These are phyloP conservation scores for Emericellopsis atlantica DNA, from an alignment of 2,329 filamentous ascomycete genomes.

Conservation along the genomic window DNA sequence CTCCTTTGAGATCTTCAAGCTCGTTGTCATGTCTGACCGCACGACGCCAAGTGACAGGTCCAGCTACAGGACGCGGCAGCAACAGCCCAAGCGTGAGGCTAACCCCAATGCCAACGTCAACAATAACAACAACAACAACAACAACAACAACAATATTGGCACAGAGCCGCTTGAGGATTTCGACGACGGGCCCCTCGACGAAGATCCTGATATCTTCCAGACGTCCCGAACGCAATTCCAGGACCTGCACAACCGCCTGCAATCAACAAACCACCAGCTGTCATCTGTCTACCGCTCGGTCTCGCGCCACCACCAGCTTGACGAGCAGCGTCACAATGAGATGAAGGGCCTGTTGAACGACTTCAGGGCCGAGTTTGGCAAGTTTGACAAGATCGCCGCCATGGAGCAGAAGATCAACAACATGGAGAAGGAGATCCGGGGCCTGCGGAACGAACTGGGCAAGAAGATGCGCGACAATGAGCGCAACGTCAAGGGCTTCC, in stretches of 20 bases:
- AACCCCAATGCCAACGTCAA: slow-evolving; percentile 11
- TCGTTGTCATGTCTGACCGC: slow-evolving; percentile 56
- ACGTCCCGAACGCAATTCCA: slow-evolving; percentile 55
- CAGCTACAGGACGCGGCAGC: background rate
- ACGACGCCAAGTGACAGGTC: slow-evolving; percentile 6
- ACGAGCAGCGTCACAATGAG: slow-evolving; percentile 46
- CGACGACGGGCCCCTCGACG: slow-evolving; percentile 31
- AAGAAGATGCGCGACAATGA: slow-evolving; percentile 37
- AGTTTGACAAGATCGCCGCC: slow-evolving; percentile 28
- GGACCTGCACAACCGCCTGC: slow-evolving; percentile 76
- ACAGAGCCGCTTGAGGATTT: slow-evolving; percentile 15
- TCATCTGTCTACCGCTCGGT: slow-evolving; percentile 47
- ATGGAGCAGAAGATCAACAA: slow-evolving; percentile 33
- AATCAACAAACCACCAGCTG: slow-evolving; percentile 58
- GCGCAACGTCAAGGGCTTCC: slow-evolving; percentile 36
- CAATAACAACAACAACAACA: slow-evolving; percentile 13
- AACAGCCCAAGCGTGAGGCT: background rate
- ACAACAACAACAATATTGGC: slow-evolving; percentile 10
- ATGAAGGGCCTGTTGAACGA: slow-evolving; percentile 32
- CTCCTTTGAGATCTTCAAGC: slow-evolving; percentile 86
- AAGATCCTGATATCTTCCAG: slow-evolving; percentile 31
- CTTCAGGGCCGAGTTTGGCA: slow-evolving; percentile 30
- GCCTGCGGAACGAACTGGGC: slow-evolving; percentile 41
- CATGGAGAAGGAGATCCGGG: slow-evolving; percentile 46
- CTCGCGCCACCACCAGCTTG: slow-evolving; percentile 32